Evolutionary conservation across 2,329 filamentous ascomycete genomes (phyloP).

Genomic region (Aspergillus terreus): DNA sequence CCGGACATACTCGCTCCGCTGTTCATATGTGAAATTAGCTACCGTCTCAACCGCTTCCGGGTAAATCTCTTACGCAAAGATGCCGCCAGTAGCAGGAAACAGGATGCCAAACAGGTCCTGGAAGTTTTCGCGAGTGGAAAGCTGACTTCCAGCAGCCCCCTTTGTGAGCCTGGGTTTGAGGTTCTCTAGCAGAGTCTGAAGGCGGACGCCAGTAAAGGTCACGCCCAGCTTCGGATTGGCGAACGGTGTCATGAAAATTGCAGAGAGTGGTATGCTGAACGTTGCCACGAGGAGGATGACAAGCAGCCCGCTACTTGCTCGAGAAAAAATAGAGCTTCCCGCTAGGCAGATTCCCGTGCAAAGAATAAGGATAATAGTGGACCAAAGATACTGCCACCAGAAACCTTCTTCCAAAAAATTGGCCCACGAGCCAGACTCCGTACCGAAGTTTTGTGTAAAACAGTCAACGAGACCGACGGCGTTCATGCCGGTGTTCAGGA

Average conservation of each 20-base stretch:
- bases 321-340: conserved; percentile 74
- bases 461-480: conserved; percentile 83
- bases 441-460: conserved; percentile 69
- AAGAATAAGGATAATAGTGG: conserved; percentile 65
- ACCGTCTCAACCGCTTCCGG: conserved; percentile 20
- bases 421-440: conserved; percentile 52
- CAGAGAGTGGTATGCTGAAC: conserved; percentile 78
- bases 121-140: conserved; percentile 65
- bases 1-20: conserved; percentile 86
- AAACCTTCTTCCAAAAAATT: conserved; percentile 65
- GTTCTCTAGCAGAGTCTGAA: conserved; percentile 69
- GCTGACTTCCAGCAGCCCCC: conserved; percentile 60
- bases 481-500: conserved; percentile 83
- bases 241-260: conserved; percentile 66
- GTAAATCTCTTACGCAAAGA: conserved; percentile 48
- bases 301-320: conserved; percentile 73
- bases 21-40: conserved; percentile 50
- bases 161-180: conserved; percentile 63
- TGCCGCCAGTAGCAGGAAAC: conserved; percentile 66
- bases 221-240: conserved; percentile 59
- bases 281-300: conserved; percentile 68
- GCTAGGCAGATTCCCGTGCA: conserved; percentile 75
- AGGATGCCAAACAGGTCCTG: conserved; percentile 82
- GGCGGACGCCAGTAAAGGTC: conserved; percentile 72
- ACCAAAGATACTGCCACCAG: conserved; percentile 74